A percentile compares a stretch with the other conserved stretches of the same genome.
Evolutionary conservation across 2,329 filamentous ascomycete genomes (phyloP).

Genomic region (Rachicladosporium sp.): DNA sequence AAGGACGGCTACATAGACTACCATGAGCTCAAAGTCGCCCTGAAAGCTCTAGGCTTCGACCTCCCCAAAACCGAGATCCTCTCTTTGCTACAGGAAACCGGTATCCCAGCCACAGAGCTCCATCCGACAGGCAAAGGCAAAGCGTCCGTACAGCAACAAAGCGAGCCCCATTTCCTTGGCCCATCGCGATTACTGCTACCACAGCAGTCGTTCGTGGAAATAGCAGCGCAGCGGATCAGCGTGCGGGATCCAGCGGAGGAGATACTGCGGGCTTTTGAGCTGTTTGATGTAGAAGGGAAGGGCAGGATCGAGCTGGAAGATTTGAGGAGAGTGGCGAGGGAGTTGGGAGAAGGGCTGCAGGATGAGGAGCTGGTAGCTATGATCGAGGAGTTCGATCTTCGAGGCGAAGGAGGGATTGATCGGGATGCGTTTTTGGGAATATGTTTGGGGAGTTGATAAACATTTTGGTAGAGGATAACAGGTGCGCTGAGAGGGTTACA

Average conservation of each 20-base stretch:
- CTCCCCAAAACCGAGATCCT: conserved; percentile 77
- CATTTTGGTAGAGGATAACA: background rate
- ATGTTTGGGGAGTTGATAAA: conserved; percentile 35
- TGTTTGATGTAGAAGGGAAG: conserved; percentile 90
- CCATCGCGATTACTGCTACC: conserved; percentile 57
- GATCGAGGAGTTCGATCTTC: conserved; percentile 96
- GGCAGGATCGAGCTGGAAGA: conserved; percentile 84
- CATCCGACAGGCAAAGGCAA: conserved; percentile 8
- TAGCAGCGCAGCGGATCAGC: conserved; percentile 67
- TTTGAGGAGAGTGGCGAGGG: conserved; percentile 72
- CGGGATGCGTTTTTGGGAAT: conserved; percentile 56
- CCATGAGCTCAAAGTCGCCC: conserved; percentile 93
- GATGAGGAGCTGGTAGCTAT: conserved; percentile 89
- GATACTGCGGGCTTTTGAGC: conserved; percentile 76
- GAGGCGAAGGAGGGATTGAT: conserved; percentile 69
- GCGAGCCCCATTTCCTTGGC: conserved; percentile 23
- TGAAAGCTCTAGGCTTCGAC: conserved; percentile 91
- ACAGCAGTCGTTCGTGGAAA: conserved; percentile 57
- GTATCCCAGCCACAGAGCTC: conserved; percentile 41
- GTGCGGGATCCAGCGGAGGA: conserved; percentile 81
- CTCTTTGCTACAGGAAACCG: conserved; percentile 67
- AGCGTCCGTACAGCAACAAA: conserved; percentile 2
- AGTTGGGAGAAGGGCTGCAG: conserved; percentile 82
- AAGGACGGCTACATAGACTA: conserved; percentile 91
- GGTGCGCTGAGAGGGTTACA: conserved; percentile 1